Conservation (phyloP, 2,329 filamentous ascomycete species). For the Pseudogymnoascus sp. region DNA sequence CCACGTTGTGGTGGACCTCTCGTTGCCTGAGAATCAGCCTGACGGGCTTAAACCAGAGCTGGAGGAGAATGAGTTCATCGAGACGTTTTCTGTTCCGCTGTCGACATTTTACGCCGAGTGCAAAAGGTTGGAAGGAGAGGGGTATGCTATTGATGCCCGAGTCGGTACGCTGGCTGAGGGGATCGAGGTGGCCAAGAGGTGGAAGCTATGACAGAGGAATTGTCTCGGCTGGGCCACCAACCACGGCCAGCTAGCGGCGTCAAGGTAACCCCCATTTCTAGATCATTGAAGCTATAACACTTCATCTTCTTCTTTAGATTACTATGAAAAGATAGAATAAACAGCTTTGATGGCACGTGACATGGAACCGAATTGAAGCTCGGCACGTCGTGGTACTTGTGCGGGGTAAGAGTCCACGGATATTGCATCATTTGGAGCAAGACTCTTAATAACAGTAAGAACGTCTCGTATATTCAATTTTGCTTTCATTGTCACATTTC, state of each 20-base stretch:
- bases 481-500: background rate
- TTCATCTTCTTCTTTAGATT: background rate
- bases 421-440: background rate
- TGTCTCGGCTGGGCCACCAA: background rate
- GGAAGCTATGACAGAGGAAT: slow-evolving; percentile 22
- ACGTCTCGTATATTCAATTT: background rate
- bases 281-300: background rate
- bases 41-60: slow-evolving; percentile 34
- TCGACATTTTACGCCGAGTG: slow-evolving; percentile 38
- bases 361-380: background rate
- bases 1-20: slow-evolving; percentile 40
- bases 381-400: background rate
- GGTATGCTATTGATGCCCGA: slow-evolving; percentile 32
- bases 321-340: background rate
- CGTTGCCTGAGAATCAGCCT: slow-evolving; percentile 36
- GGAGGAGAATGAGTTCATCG: slow-evolving; percentile 45
- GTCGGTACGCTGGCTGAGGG: slow-evolving; percentile 33
- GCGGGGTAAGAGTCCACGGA: background rate
- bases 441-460: background rate
- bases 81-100: slow-evolving; percentile 40
- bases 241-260: background rate
- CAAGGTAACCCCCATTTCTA: background rate
- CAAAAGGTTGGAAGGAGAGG: slow-evolving; percentile 34
- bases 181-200: slow-evolving; percentile 30
- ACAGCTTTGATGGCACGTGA: background rate